A percentile compares a stretch with the other conserved stretches of the same genome.
Conservation (phyloP, 2,329 filamentous ascomycete species). For the Chaetomiaceae sp. region DNA sequence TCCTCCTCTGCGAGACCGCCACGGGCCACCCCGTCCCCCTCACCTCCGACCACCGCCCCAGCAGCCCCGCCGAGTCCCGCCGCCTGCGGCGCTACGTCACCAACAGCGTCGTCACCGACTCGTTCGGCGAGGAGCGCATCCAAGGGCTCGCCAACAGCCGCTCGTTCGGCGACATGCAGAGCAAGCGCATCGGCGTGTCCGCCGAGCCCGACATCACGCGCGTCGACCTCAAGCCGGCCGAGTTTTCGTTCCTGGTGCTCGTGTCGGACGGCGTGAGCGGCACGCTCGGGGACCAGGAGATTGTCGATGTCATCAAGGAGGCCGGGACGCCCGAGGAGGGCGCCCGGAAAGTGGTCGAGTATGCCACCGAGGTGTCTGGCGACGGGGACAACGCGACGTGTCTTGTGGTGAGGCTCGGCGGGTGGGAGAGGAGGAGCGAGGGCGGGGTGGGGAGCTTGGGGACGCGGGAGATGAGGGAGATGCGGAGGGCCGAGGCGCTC, state of each 20-base stretch:
- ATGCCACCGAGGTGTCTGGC: slow-evolving; percentile 77
- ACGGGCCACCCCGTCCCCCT: slow-evolving; percentile 76
- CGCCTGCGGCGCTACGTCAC: slow-evolving; percentile 74
- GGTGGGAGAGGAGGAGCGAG: slow-evolving; percentile 70
- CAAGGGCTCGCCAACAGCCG: slow-evolving; percentile 89
- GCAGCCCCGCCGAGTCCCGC: slow-evolving; percentile 75
- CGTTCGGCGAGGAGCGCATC: slow-evolving; percentile 95
- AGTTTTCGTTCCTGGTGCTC: slow-evolving; percentile 86
- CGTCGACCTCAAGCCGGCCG: slow-evolving; percentile 72
- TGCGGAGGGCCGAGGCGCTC: slow-evolving; percentile 71
- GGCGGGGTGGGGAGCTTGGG: slow-evolving; percentile 85
- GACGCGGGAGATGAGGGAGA: slow-evolving; percentile 87
- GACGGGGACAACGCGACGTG: slow-evolving; percentile 67
- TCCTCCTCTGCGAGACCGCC: slow-evolving; percentile 81
- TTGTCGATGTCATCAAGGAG: slow-evolving; percentile 94
- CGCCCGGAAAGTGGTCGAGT: slow-evolving; percentile 72
- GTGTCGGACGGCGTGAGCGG: slow-evolving; percentile 87
- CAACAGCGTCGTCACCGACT: slow-evolving; percentile 82
- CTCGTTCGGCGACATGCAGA: slow-evolving; percentile 86
- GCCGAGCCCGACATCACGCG: slow-evolving; percentile 87
- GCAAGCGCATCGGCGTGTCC: slow-evolving; percentile 88
- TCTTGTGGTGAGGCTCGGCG: slow-evolving; percentile 61
- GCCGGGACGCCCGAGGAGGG: slow-evolving; percentile 85
- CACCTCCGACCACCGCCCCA: slow-evolving; percentile 89
- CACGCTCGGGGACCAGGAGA: slow-evolving; percentile 84